Evolutionary conservation across 257 asterid species (phyloP).

Genomic region (Ophiorrhiza pumila): DNA sequence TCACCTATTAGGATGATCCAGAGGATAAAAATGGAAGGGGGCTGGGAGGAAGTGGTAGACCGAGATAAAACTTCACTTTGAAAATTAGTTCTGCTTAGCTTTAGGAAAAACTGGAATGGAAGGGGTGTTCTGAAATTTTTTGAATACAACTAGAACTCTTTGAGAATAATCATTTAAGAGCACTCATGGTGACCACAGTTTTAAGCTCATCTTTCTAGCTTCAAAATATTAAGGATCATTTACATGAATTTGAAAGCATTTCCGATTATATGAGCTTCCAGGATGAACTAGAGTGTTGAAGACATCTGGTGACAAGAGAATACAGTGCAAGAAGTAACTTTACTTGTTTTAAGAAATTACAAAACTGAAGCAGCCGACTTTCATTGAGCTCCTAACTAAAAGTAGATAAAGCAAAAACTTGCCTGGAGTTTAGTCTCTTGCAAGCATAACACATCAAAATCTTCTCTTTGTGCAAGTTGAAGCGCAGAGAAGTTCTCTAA

Average conservation of each 20-base stretch:
- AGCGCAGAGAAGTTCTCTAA: slow-evolving; percentile 53
- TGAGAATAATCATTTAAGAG: background rate
- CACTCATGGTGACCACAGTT: background rate
- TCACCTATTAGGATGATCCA: background rate
- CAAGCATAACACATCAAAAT: slow-evolving; percentile 82
- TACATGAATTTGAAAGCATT: background rate
- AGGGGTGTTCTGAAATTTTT: too few relatives aligned
- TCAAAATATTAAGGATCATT: background rate
- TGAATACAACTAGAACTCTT: background rate
- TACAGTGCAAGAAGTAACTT: background rate
- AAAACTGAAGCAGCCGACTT: background rate
- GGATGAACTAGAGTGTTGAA: background rate
- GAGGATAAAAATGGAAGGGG: background rate
- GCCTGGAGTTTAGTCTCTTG: slow-evolving; percentile 98
- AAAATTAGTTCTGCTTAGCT: background rate
- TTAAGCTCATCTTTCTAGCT: background rate
- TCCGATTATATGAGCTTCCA: background rate
- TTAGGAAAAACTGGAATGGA: background rate
- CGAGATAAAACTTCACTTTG: background rate
- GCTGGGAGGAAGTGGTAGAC: background rate
- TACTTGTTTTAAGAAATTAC: background rate
- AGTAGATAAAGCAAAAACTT: slow-evolving; percentile 17
- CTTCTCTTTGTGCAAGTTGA: slow-evolving; percentile 79
- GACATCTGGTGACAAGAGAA: background rate
- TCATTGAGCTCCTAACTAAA: background rate